Percentiles rank a stretch among this genome's conserved stretches.
Conservation (phyloP, 23 red algal genomes). For the Gracilaria domingensis region DNA sequence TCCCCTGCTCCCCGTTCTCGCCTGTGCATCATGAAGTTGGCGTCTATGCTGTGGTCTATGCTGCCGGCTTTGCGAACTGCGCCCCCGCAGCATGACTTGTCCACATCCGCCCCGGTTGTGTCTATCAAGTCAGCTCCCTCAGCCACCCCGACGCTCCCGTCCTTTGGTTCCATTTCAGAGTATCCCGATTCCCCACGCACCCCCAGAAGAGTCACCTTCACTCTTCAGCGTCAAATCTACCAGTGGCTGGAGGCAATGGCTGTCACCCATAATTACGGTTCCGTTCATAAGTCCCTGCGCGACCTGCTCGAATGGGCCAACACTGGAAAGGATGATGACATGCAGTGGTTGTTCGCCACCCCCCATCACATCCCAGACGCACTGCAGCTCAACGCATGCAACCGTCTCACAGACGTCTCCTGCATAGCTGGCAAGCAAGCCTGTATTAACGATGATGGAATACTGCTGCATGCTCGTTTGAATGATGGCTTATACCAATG, state of each 20-base stretch:
- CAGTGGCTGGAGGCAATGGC: slow-evolving; percentile 52
- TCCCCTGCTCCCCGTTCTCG: background rate
- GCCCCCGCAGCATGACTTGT: background rate
- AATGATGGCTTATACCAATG: slow-evolving; percentile 18
- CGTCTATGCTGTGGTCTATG: slow-evolving; percentile 5
- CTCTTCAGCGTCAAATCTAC: background rate
- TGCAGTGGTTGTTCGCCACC: slow-evolving; percentile 30
- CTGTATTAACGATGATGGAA: background rate
- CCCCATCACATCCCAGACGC: slow-evolving; percentile 13
- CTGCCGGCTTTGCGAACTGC: background rate
- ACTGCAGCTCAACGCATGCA: background rate
- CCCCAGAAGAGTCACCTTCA: background rate
- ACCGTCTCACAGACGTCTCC: slow-evolving; percentile 5
- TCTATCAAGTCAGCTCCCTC: background rate
- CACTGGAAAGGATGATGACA: slow-evolving; percentile 21
- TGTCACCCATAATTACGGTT: slow-evolving; percentile 41
- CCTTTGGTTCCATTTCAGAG: slow-evolving; percentile 3
- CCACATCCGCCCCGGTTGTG: background rate
- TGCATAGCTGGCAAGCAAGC: slow-evolving; percentile 13
- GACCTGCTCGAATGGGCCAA: slow-evolving; percentile 43
- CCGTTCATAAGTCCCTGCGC: slow-evolving; percentile 48
- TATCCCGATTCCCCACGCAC: slow-evolving; percentile 31
- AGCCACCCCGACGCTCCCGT: background rate
- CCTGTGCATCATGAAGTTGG: background rate
- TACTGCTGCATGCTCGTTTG: slow-evolving; percentile 25